Evolutionary conservation across 148 eudicot species (phyloP).

Genomic region (Rhododendron ovatum): DNA sequence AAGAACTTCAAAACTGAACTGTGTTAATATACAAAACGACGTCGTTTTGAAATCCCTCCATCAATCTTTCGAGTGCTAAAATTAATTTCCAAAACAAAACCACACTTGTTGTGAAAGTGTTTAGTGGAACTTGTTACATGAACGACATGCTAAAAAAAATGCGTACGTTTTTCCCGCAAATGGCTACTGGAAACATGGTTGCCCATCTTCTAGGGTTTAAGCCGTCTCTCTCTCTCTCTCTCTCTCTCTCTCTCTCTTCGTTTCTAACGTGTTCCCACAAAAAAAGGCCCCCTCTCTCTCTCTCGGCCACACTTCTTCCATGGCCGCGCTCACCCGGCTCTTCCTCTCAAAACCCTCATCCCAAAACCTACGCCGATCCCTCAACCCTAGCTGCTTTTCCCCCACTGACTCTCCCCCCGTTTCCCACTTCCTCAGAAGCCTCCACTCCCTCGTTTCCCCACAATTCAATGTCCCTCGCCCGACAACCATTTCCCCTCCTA

Average conservation of each 20-base stretch:
- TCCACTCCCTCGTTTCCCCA: conserved; percentile 11
- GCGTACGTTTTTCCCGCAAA: too few species aligned
- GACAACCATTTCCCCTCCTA: not conserved
- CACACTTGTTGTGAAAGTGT: too few species aligned
- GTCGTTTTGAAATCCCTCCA: too few species aligned
- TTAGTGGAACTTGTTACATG: too few species aligned
- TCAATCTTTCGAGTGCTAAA: too few species aligned
- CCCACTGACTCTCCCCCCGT: not conserved
- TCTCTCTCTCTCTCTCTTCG: not conserved
- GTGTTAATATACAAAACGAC: too few species aligned
- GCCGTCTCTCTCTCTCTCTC: too few species aligned
- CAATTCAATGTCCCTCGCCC: not conserved
- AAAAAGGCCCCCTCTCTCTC: not conserved
- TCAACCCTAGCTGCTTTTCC: not conserved
- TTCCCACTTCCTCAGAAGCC: conserved; percentile 16
- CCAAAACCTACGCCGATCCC: conserved; percentile 4
- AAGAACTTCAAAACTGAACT: too few species aligned
- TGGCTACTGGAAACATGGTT: too few species aligned
- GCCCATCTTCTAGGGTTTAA: not conserved
- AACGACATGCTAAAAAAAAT: too few species aligned
- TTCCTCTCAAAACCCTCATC: conserved; percentile 23
- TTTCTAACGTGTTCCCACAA: too few species aligned
- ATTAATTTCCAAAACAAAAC: too few species aligned
- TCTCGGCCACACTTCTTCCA: conserved; percentile 1
- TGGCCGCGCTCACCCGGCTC: conserved; percentile 24